phyloP scores from a whole-genome alignment of 2,329 filamentous ascomycete genomes.

The Pseudocercospora musae region DNA sequence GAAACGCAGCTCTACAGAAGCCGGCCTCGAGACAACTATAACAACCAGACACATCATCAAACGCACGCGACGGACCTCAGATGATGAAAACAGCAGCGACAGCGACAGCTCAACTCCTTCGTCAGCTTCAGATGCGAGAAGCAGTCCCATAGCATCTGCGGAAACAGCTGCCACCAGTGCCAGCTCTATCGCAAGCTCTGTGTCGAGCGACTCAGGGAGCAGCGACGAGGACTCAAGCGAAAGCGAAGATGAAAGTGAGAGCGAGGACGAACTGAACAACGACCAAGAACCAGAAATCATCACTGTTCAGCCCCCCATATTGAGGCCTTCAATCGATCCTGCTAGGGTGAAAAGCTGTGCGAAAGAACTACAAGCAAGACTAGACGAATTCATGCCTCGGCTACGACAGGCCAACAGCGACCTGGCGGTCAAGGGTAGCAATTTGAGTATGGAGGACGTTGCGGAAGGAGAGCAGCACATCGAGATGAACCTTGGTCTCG shows the following conservation, averaged over 20 bases:
- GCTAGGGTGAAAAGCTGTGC: conserved; percentile 15
- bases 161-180: conserved; percentile 1
- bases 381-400: conserved; percentile 33
- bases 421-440: conserved; percentile 24
- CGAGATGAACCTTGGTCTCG: conserved; percentile 37
- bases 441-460: conserved; percentile 33
- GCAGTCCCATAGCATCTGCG: background rate
- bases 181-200: background rate
- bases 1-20: conserved; percentile 6
- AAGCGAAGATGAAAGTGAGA: conserved; percentile 13
- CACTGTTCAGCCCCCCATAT: conserved; percentile 14
- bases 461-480: conserved; percentile 34
- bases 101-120: background rate
- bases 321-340: conserved; percentile 20
- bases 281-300: conserved; percentile 5
- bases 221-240: conserved; percentile 1
- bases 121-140: background rate
- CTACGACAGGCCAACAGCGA: conserved; percentile 33
- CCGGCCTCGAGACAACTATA: background rate
- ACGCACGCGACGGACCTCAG: background rate
- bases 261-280: conserved; percentile 11
- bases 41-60: background rate
- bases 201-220: background rate
- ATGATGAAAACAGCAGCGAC: background rate
- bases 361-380: conserved; percentile 25